A percentile compares a stretch with the other conserved stretches of the same genome.
Conservation (phyloP, 1,139 yeast species). For the Yamadazyma pseudoaaseri region DNA sequence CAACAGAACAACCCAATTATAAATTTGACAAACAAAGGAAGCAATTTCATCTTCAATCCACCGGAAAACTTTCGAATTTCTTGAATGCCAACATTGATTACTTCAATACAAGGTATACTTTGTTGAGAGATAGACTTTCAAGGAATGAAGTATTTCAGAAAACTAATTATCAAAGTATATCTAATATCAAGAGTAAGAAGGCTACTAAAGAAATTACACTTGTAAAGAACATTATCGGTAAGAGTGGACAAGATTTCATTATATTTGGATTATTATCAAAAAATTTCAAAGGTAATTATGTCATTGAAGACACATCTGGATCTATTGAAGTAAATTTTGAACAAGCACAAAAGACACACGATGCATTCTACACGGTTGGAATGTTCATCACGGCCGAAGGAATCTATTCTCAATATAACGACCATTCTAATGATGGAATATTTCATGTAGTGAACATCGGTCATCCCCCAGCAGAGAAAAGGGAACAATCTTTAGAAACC, state of each 20-base stretch:
- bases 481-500: slow-evolving; percentile 63
- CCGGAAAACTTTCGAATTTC: slow-evolving; percentile 17
- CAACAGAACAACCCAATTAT: slow-evolving; percentile 65
- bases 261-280: slow-evolving; percentile 73
- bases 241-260: slow-evolving; percentile 74
- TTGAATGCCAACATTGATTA: slow-evolving; percentile 24
- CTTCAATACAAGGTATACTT: slow-evolving; percentile 48
- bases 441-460: slow-evolving; percentile 77
- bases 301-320: slow-evolving; percentile 81
- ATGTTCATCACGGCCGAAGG: slow-evolving; percentile 85
- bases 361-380: slow-evolving; percentile 75
- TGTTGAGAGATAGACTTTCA: slow-evolving; percentile 66
- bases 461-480: slow-evolving; percentile 85
- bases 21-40: slow-evolving; percentile 64
- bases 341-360: slow-evolving; percentile 64
- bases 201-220: slow-evolving; percentile 59
- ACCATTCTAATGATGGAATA: slow-evolving; percentile 40
- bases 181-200: slow-evolving; percentile 21
- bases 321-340: slow-evolving; percentile 67
- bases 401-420: slow-evolving; percentile 65
- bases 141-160: slow-evolving; percentile 75
- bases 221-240: slow-evolving; percentile 80
- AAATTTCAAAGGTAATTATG: slow-evolving; percentile 66
- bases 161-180: slow-evolving; percentile 40
- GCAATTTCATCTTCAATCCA: slow-evolving; percentile 49